Base-by-base conservation (phyloP, 1,139 yeast genomes). In the Suhomyces terraborum region DNA sequence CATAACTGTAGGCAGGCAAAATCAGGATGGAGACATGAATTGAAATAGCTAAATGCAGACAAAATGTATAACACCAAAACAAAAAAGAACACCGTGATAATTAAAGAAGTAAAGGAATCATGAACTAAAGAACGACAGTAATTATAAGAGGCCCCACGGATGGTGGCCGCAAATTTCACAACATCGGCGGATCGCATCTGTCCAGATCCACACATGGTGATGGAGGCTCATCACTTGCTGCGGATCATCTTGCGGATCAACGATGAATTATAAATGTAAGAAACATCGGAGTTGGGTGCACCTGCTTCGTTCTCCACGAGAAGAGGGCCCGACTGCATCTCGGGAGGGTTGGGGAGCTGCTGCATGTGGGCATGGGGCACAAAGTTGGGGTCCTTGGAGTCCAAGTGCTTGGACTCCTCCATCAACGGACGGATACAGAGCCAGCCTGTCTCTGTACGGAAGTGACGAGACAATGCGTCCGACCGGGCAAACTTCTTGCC, bases 361-460 rank as follows among this genome's bases (percentile, higher is more conserved):
- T 32, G 27, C 35, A 32, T 14, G 18, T 32, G 35, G 12, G 35
- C 29, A 24, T 24, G 28, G 19, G 35, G 29, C 8, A 23, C 38
- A 21, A 16, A 32, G 21, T 32, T 23, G 8, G 35, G 27, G 26
- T 29, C 50, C 43, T 58, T 61, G 17, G 67, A 79, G n/a, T 30
- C 32, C 16, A 38, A 28, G n/a, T 36, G 35, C 25, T 42, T 42
- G 20, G 41, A 29, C 47, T 78, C 82, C 33, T 70, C 72, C 79
- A 78, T 76, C 46, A 78, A 61, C 3, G 82, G 81, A 45, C 69
- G 64, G 41, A 79, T 75, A 53, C 83, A 79, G 8, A 70, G 52
- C 77, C 81, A 76, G 2, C 84, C 84, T 1, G 80, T 72, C 43
- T 77, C 83, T 3, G 83, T 77, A 41, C 80, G 63, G 50, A 78